Percentiles rank a stretch among this genome's conserved stretches.
Conservation (phyloP, 2,329 filamentous ascomycete genomes). For the Phaeomoniella chlamydospora region DNA sequence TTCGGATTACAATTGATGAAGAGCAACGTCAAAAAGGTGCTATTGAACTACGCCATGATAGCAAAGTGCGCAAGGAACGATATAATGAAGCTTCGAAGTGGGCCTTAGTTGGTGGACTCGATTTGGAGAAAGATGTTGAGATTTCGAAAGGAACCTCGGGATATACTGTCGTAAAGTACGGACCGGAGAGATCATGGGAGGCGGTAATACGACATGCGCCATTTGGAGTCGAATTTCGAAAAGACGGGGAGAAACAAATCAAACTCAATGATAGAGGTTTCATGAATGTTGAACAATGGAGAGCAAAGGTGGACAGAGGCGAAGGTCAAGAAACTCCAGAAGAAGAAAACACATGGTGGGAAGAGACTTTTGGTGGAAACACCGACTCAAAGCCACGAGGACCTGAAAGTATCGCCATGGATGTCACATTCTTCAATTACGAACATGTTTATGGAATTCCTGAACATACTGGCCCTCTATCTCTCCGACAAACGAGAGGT, state of each 20-base stretch:
- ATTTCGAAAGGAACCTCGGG: conserved; percentile 52
- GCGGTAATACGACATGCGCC: conserved; percentile 72
- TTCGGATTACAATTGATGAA: conserved; percentile 80
- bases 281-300: conserved; percentile 92
- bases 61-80: conserved; percentile 73
- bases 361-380: conserved; percentile 88
- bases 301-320: conserved; percentile 60
- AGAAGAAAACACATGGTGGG: conserved; percentile 93
- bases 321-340: conserved; percentile 31
- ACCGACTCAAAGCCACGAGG: conserved; percentile 92
- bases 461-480: conserved; percentile 78
- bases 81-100: conserved; percentile 87
- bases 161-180: conserved; percentile 63
- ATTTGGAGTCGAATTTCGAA: conserved; percentile 73
- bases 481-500: conserved; percentile 75
- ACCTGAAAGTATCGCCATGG: conserved; percentile 79
- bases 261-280: conserved; percentile 82
- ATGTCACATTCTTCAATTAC: conserved; percentile 86
- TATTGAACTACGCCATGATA: conserved; percentile 74
- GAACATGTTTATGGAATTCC: conserved; percentile 89
- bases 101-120: conserved; percentile 70
- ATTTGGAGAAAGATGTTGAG: conserved; percentile 56
- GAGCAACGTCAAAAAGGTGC: conserved; percentile 79
- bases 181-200: conserved; percentile 60
- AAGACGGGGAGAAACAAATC: conserved; percentile 68